Conservation (phyloP, 257 asterid genomes). For the Jacaranda mimosifolia region DNA sequence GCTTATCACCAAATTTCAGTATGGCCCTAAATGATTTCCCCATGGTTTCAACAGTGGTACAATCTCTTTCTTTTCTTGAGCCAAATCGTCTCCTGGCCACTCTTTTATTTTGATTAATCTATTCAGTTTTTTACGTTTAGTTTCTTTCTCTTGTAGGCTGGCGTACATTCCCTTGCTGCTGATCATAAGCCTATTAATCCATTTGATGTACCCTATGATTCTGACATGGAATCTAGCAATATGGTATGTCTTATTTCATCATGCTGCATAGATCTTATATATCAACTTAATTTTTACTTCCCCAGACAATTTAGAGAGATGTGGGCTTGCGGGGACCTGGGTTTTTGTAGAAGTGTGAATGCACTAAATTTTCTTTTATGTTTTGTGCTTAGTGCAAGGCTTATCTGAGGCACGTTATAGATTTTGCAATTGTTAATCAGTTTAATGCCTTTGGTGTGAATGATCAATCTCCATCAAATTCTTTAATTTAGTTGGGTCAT, state of each 20-base stretch:
- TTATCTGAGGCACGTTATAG: slow-evolving; percentile 13
- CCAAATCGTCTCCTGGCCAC: slow-evolving; percentile 14
- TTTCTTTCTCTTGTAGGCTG: slow-evolving; percentile 56
- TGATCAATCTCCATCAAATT: neutral
- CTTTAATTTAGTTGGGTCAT: neutral
- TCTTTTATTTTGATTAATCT: slow-evolving; percentile 7
- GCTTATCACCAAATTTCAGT: slow-evolving; percentile 48
- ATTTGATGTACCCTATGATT: slow-evolving; percentile 80
- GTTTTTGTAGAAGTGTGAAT: neutral
- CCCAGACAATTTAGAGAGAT: neutral
- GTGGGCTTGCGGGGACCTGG: neutral
- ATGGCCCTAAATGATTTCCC: slow-evolving; percentile 47
- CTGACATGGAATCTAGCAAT: slow-evolving; percentile 56
- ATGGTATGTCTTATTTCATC: slow-evolving; percentile 55
- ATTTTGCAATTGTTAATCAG: neutral
- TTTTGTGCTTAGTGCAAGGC: slow-evolving; percentile 30
- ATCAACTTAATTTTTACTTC: neutral
- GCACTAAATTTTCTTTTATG: slow-evolving; percentile 23
- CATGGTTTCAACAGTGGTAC: slow-evolving; percentile 50
- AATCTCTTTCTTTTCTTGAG: slow-evolving; percentile 26
- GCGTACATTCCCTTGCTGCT: slow-evolving; percentile 48
- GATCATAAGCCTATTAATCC: slow-evolving; percentile 71
- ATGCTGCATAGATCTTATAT: neutral
- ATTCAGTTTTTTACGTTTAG: slow-evolving; percentile 21
- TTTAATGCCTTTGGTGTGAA: neutral